Evolutionary conservation across 2,329 filamentous ascomycete species (phyloP), one percentile per base, ranked within the genome.

Genomic region (Phaeophleospora eucalypticola): DNA sequence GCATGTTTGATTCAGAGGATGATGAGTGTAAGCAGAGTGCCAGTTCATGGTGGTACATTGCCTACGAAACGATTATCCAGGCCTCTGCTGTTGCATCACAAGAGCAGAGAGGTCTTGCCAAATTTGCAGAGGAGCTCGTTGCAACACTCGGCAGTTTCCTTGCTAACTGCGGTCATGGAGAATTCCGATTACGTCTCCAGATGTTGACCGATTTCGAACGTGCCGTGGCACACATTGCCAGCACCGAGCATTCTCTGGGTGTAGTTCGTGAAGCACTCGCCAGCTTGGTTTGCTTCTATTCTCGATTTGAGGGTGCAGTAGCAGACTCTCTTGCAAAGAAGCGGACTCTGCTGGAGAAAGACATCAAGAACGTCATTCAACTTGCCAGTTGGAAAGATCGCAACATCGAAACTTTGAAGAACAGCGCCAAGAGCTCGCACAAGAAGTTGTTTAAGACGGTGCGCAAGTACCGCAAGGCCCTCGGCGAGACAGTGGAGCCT

Each of bases 311-410:
- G 61, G 73, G 75, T 47, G 71, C 79, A 4, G 80, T 90, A 6
- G 70, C 76, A 10, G 83, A 88, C 51, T 70, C 76, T 1, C 77
- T 96, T 29, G 71, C 71, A 16, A 80, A 80, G 36, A 86, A 84
- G n/a, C 81, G 89, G 45, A 72, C 76, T 4, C 75, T 78, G 0
- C 76, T 97, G n/a, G 91, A 97, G 65, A 95, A 89, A 68, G 83
- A 89, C 47, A 88, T 97, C 78, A 91, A 86, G 64, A 87, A 97
- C 58, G 83, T 96, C n/a, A 79, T 98, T 14, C 81, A 95, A 43
- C 74, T 98, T 58, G 89, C 90, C 6, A 96, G 89, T 67, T 98
- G 94, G 94, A 96, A 95, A 66, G 93, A 98, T 58, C 95, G 88
- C 17, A 98, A 97, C 61, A 94, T 98, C 52, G 84, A 85, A 39